These are phyloP conservation scores for Ascoidea tarda DNA, from an alignment of 805 yeast genomes.

Conservation along the genomic window DNA sequence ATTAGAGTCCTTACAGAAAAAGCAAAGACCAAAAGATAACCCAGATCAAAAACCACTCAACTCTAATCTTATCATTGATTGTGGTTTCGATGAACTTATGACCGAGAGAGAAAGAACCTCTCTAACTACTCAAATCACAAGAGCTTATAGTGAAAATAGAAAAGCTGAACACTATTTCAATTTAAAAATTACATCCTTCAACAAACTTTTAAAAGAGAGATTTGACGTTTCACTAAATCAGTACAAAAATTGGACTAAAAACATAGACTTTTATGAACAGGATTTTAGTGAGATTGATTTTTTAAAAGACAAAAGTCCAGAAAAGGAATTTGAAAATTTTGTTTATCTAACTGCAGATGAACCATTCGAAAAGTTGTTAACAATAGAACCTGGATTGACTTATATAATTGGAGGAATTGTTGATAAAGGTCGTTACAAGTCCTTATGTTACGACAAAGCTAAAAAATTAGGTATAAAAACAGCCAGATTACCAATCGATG, in stretches of 20 bases:
- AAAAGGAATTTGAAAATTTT: constrained; percentile 19
- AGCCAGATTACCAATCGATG: constrained; percentile 76
- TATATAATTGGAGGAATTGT: constrained; percentile 94
- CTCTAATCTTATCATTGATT: constrained; percentile 59
- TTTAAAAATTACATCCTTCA: constrained; percentile 49
- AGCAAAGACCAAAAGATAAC: constrained; percentile 19
- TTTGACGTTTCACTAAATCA: constrained; percentile 50
- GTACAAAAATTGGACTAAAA: constrained; percentile 49
- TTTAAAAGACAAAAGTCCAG: constrained; percentile 5
- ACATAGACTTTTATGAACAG: constrained; percentile 34
- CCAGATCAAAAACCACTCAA: constrained; percentile 33
- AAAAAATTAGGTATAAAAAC: constrained; percentile 53
- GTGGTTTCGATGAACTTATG: constrained; percentile 88
- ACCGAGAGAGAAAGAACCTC: constrained; percentile 55
- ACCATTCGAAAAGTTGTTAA: constrained; percentile 41
- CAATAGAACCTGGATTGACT: constrained; percentile 52
- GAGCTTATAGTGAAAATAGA: constrained; percentile 71
- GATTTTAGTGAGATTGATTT: constrained; percentile 20
- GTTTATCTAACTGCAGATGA: constrained; percentile 85
- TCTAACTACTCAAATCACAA: constrained; percentile 63
- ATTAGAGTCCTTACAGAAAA: constrained; percentile 12
- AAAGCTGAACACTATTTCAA: constrained; percentile 42
- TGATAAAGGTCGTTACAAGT: constrained; percentile 83
- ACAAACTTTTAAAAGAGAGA: constrained; percentile 48
- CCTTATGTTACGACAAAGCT: constrained; percentile 73